phyloP scores from a whole-genome alignment of 2,329 filamentous ascomycete species.

The Penicillium sclerotiorum region DNA sequence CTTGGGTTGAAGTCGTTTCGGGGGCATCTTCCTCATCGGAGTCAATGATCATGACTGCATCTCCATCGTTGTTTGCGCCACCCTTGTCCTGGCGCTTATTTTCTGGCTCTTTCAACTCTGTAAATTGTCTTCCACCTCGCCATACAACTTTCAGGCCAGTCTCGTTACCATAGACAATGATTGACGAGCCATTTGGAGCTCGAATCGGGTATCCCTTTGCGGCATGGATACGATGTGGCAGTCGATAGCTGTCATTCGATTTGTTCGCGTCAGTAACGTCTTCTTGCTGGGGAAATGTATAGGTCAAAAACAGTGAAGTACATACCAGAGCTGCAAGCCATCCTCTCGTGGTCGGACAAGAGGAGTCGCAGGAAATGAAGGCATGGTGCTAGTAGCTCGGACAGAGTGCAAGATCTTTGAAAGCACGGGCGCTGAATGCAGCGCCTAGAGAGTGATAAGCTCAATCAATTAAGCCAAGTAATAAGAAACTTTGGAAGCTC shows the following conservation, averaged over 20 bases:
- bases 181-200: conserved; percentile 63
- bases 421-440: conserved; percentile 22
- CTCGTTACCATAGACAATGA: conserved; percentile 63
- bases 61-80: conserved; percentile 31
- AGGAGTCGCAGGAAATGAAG: conserved; percentile 39
- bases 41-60: conserved; percentile 59
- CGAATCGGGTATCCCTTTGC: conserved; percentile 61
- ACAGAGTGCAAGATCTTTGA: conserved; percentile 12
- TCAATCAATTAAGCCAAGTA: too few species aligned
- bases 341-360: conserved; percentile 42
- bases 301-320: background rate
- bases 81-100: conserved; percentile 28
- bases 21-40: conserved; percentile 57
- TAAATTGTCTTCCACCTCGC: conserved; percentile 59
- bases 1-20: conserved; percentile 26
- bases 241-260: conserved; percentile 55
- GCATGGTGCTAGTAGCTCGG: conserved; percentile 36
- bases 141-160: conserved; percentile 61
- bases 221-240: conserved; percentile 60
- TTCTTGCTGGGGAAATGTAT: background rate
- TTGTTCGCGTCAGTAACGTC: conserved; percentile 9
- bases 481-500: too few species aligned
- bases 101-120: conserved; percentile 30
- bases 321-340: conserved; percentile 48
- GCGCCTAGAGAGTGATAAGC: conserved; percentile 8